Evolutionary conservation across 2,329 filamentous ascomycete species (phyloP).

Genomic region (Clonostachys byssicola): DNA sequence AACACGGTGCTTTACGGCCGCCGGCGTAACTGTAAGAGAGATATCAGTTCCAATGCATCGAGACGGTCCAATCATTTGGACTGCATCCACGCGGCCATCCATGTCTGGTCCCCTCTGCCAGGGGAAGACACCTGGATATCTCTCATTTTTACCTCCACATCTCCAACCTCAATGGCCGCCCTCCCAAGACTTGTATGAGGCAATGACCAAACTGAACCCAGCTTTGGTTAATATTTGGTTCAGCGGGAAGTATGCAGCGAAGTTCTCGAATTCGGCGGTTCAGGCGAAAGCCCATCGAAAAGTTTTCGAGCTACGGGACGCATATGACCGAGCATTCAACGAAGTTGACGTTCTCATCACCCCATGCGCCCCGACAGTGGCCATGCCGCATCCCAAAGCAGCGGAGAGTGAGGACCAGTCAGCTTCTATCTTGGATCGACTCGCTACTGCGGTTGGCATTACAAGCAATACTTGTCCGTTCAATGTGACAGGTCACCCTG

Average conservation of each 20-base stretch:
- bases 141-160: slow-evolving; percentile 26
- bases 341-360: slow-evolving; percentile 42
- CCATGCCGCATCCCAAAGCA: slow-evolving; percentile 22
- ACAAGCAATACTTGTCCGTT: slow-evolving; percentile 42
- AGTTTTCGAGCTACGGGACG: slow-evolving; percentile 35
- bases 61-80: slow-evolving; percentile 43
- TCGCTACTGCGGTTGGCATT: slow-evolving; percentile 35
- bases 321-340: slow-evolving; percentile 39
- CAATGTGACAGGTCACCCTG: slow-evolving; percentile 45
- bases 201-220: slow-evolving; percentile 34
- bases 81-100: slow-evolving; percentile 26
- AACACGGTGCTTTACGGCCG: slow-evolving; percentile 22
- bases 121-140: slow-evolving; percentile 20
- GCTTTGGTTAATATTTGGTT: slow-evolving; percentile 42
- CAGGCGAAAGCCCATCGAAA: slow-evolving; percentile 42
- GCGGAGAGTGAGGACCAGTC: slow-evolving; percentile 15
- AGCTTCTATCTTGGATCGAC: slow-evolving; percentile 25
- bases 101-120: slow-evolving; percentile 22
- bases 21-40: slow-evolving; percentile 37
- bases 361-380: slow-evolving; percentile 40
- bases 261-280: slow-evolving; percentile 14
- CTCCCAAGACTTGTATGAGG: slow-evolving; percentile 33
- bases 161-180: slow-evolving; percentile 25
- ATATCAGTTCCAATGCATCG: slow-evolving; percentile 43
- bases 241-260: slow-evolving; percentile 22